Percentiles rank a stretch among this genome's conserved stretches.
Evolutionary conservation across 2,329 filamentous ascomycete species (phyloP).

Genomic region (Pseudogymnoascus sp.): DNA sequence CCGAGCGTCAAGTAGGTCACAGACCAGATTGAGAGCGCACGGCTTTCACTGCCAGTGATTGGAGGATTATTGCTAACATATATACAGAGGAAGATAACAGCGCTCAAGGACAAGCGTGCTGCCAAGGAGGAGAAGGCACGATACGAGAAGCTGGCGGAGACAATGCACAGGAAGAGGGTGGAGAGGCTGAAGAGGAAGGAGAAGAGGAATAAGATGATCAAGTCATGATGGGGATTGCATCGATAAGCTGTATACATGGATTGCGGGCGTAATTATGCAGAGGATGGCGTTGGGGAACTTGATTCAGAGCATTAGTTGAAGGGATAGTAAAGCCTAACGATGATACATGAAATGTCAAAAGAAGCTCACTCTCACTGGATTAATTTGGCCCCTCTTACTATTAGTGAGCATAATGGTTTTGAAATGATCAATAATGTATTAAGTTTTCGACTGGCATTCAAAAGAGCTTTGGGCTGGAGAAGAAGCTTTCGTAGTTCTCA

Average conservation of each 20-base stretch:
- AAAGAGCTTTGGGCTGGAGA: neutral
- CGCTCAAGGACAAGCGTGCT: conserved; percentile 75
- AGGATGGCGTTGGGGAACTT: conserved; percentile 16
- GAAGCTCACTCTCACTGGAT: conserved; percentile 2
- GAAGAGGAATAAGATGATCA: conserved; percentile 84
- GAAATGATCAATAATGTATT: neutral
- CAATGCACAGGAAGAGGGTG: conserved; percentile 94
- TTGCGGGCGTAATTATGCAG: conserved; percentile 14
- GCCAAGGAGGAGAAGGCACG: conserved; percentile 90
- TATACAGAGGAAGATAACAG: conserved; percentile 62
- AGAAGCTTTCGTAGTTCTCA: neutral
- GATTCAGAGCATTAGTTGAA: neutral
- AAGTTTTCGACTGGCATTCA: neutral
- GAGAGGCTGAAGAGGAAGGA: conserved; percentile 91
- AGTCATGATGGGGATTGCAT: conserved; percentile 43
- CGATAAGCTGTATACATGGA: conserved; percentile 10
- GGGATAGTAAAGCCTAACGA: neutral
- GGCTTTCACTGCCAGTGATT: neutral
- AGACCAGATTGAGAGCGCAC: neutral
- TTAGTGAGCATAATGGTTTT: neutral
- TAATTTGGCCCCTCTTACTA: neutral
- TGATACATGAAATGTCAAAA: conserved; percentile 3
- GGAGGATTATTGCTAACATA: conserved; percentile 11
- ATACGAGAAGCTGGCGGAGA: conserved; percentile 90
- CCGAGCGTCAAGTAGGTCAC: conserved; percentile 65